Percentiles rank a stretch among this genome's conserved stretches.
These are phyloP conservation scores for Mucor sp. DNA, from an alignment of 371 early-diverging fungal species.

Conservation along the genomic window DNA sequence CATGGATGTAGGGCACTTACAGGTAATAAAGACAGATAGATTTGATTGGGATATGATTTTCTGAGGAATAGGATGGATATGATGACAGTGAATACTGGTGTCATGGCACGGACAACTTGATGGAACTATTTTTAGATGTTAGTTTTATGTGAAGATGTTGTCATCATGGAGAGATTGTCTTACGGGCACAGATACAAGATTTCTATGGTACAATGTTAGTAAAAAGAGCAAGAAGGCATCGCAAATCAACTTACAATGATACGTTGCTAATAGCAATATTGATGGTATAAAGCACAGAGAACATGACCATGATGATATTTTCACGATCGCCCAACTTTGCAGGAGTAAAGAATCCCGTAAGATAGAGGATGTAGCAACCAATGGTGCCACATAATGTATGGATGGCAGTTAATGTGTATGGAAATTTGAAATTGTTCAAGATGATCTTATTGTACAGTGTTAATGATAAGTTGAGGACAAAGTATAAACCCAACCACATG, in stretches of 20 bases:
- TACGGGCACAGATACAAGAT: conserved; percentile 28
- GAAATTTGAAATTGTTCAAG: conserved; percentile 73
- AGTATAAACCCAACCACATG: conserved; percentile 73
- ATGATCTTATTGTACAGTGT: conserved; percentile 89
- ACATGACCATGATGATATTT: conserved; percentile 70
- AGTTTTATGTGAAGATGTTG: not conserved
- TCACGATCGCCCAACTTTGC: conserved; percentile 60
- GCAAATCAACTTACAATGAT: conserved; percentile 64
- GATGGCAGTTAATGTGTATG: conserved; percentile 88
- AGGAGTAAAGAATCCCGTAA: conserved; percentile 63
- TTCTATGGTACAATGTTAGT: not conserved
- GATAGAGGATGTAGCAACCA: conserved; percentile 59
- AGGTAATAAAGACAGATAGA: conserved; percentile 66
- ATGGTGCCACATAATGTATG: conserved; percentile 77
- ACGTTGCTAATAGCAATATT: conserved; percentile 90
- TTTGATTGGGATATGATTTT: conserved; percentile 60
- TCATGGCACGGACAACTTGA: conserved; percentile 88
- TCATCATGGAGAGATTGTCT: not conserved
- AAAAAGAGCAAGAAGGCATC: too few relatives aligned
- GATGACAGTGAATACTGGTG: conserved; percentile 80
- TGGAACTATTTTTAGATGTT: conserved; percentile 55
- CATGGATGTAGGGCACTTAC: conserved; percentile 29
- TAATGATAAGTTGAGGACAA: conserved; percentile 76
- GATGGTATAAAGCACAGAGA: conserved; percentile 86
- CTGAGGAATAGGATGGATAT: conserved; percentile 61